Percentiles rank a stretch among this genome's conserved stretches.
phyloP scores from a whole-genome alignment of 768 basidiomycete species.

The Pisolithus tinctorius region DNA sequence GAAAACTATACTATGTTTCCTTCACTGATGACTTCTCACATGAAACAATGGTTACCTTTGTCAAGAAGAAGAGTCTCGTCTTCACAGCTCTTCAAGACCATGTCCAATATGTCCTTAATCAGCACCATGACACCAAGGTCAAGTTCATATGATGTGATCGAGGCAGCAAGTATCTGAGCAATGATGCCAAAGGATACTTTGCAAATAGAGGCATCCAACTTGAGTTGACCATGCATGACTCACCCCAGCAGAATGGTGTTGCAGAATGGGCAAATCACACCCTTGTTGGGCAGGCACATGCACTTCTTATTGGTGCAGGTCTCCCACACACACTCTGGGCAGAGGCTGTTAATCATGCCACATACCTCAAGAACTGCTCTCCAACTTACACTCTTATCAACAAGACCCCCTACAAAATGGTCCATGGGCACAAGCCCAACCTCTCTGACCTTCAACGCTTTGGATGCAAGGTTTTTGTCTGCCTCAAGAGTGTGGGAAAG shows the following conservation, averaged over 20 bases:
- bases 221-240: constrained; percentile 17
- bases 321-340: constrained; percentile 22
- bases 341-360: constrained; percentile 7
- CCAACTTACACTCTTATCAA: too few species aligned
- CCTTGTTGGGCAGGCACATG: constrained; percentile 10
- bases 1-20: constrained; percentile 26
- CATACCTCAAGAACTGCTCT: too few species aligned
- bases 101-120: constrained; percentile 18
- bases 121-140: constrained; percentile 13
- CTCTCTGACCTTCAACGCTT: too few species aligned
- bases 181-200: constrained; percentile 13
- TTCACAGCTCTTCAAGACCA: constrained; percentile 18
- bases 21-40: constrained; percentile 32
- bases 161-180: constrained; percentile 21
- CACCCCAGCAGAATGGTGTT: constrained; percentile 22
- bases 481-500: constrained; percentile 5
- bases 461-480: background rate
- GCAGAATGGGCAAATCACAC: constrained; percentile 23
- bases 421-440: too few species aligned
- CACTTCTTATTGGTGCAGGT: constrained; percentile 12
- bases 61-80: constrained; percentile 22
- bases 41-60: constrained; percentile 17
- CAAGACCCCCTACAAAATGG: too few species aligned
- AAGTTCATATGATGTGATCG: constrained; percentile 16
- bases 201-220: constrained; percentile 12